phyloP scores from a whole-genome alignment of 106 monocot genomes.

The Acanthochlamys bracteata region DNA sequence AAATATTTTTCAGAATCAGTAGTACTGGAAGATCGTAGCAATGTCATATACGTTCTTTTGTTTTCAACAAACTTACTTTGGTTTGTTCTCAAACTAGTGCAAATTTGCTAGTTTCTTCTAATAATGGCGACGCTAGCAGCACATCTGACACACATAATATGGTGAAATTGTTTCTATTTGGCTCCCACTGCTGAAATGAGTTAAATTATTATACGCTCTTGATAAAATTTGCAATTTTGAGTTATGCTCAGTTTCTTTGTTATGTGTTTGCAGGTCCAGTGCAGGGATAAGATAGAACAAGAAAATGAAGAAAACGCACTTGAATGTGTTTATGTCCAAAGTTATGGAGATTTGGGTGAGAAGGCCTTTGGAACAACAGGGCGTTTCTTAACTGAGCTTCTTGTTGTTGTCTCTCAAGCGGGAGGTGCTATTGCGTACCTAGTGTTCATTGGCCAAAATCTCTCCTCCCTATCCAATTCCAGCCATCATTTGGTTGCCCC shows the following conservation, averaged over 20 bases:
- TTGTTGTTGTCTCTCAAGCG: slow-evolving; percentile 69
- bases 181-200: too few species aligned
- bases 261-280: slow-evolving; percentile 54
- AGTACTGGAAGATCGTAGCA: too few species aligned
- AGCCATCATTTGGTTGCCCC: slow-evolving; percentile 21
- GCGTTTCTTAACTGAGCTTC: slow-evolving; percentile 60
- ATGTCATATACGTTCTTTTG: too few species aligned
- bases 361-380: slow-evolving; percentile 65
- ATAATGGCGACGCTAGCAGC: too few species aligned
- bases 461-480: slow-evolving; percentile 43
- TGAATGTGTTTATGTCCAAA: slow-evolving; percentile 17
- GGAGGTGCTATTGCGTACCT: slow-evolving; percentile 83
- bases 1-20: too few species aligned
- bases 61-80: too few species aligned
- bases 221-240: not conserved
- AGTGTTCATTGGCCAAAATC: slow-evolving; percentile 88
- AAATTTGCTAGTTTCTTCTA: too few species aligned
- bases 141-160: too few species aligned
- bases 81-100: too few species aligned
- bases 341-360: slow-evolving; percentile 78
- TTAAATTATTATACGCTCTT: not conserved
- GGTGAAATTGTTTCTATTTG: too few species aligned
- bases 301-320: slow-evolving; percentile 25
- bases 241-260: too few species aligned
- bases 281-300: slow-evolving; percentile 65